Percentiles rank a stretch among this genome's conserved stretches.
phyloP scores from a whole-genome alignment of 192 early-diverging fungal genomes.

The Nowakowskiella sp. region DNA sequence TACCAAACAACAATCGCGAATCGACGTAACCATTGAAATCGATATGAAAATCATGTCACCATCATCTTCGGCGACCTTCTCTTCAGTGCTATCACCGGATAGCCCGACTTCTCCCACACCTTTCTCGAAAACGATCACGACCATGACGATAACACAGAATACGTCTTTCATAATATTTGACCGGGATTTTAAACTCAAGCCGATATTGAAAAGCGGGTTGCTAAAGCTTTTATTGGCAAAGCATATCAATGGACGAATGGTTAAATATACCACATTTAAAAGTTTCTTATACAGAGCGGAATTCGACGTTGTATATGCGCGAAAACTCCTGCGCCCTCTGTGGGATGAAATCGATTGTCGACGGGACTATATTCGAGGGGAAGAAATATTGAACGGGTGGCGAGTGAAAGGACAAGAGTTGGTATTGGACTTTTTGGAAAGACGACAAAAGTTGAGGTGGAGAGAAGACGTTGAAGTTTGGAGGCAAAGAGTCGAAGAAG shows the following conservation, averaged over 20 bases:
- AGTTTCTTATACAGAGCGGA: neutral
- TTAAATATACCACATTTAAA: no score
- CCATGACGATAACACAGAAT: neutral
- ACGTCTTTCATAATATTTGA: neutral
- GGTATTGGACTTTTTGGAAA: constrained; percentile 15
- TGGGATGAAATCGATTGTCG: neutral
- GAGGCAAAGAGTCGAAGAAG: constrained; percentile 14
- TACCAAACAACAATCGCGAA: constrained; percentile 3
- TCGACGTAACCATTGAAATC: constrained; percentile 18
- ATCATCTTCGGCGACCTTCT: no score
- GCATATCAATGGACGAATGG: no score
- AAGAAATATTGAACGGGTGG: constrained; percentile 27
- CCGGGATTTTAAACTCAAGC: neutral
- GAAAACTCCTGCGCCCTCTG: neutral
- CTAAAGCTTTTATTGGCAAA: no score
- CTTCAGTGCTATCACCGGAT: no score
- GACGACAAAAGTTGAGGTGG: neutral
- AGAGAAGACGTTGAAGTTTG: constrained; percentile 15
- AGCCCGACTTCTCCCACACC: neutral
- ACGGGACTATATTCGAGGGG: constrained; percentile 24
- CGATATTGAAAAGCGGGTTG: neutral
- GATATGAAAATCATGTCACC: constrained; percentile 20
- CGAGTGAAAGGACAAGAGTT: constrained; percentile 15
- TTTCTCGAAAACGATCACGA: neutral
- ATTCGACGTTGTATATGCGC: neutral